These are phyloP conservation scores for Kondoa subrosea DNA, from an alignment of 768 basidiomycete genomes.

Conservation along the genomic window DNA sequence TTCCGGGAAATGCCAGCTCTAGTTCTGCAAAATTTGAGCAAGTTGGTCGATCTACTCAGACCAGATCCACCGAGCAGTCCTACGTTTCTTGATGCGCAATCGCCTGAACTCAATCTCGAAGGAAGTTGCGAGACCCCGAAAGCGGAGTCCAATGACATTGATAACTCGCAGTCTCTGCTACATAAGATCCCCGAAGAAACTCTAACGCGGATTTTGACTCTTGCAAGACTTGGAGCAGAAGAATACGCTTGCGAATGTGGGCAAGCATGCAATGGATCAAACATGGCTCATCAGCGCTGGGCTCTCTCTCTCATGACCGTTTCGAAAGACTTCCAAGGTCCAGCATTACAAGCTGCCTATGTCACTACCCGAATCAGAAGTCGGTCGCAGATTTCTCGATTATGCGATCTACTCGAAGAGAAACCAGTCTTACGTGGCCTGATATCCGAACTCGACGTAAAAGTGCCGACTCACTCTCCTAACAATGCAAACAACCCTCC, in stretches of 20 bases:
- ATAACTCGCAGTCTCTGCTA: not conserved
- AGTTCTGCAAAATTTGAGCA: not conserved
- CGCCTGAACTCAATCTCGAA: not conserved
- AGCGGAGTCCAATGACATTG: not conserved
- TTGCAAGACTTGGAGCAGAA: not conserved
- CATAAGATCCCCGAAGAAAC: constrained; percentile 3
- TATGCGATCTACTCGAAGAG: not conserved
- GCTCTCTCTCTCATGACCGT: not conserved
- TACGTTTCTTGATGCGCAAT: too few relatives aligned
- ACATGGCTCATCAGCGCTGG: not conserved
- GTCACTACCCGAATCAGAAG: not conserved
- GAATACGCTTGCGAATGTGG: not conserved
- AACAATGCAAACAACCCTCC: not conserved
- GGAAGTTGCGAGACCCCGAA: not conserved
- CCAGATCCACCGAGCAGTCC: not conserved
- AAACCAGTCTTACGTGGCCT: not conserved
- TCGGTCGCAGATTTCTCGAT: not conserved
- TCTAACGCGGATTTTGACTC: not conserved
- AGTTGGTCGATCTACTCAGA: not conserved
- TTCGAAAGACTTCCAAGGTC: not conserved
- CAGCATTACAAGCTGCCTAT: not conserved
- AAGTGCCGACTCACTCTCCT: not conserved
- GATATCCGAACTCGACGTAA: not conserved
- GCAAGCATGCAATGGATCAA: not conserved
- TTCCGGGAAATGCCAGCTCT: not conserved